Base-by-base conservation (phyloP, 495 filamentous ascomycete species). In the Tuber borchii region DNA sequence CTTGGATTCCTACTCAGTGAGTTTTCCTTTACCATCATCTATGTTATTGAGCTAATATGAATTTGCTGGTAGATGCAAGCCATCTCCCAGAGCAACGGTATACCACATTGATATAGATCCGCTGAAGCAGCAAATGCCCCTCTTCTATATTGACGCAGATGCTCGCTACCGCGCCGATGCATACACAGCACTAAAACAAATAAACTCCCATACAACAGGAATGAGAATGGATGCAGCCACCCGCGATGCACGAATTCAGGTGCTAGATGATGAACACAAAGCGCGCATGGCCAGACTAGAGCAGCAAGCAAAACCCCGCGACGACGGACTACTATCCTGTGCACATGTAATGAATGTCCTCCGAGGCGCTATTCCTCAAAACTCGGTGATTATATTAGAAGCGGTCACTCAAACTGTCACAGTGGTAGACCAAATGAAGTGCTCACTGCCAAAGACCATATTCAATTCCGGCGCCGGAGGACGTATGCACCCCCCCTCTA, bases 401-500 rank as follows among this genome's bases (percentile, higher is more conserved):
- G 90, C 95, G 1, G 95, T 98, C 31, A 98, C 95, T 10, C 90
- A 92, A 73, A 93, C 93, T 0, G 84, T 82, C 2, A 89, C 92
- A 71, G 92, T 96, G 20, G 90, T 93, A 34, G 93, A 98, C 79
- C 91, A 93, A 78, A 82, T 97, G n/a, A 88, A 89, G 81, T 90
- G 91, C 17, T 92, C 89, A 20, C 77, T 90, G 2, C 94, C 94
- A 0, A 92, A 94, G 8, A 90, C 90, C 12, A 95, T 93, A 91
- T 90, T 97, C 82, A 97, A 97, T 85, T 98, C 94, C 83, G 95
- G 95, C 20, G 95, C 94, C 45, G 95, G 95, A 48, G 95, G 95
- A 5, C 87, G 81, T 82, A 80, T 75, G 81, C 72, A 10, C 37
- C 70, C 26, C 12, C 71, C 26, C 12, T 42, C 37, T 37, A 48